Evolutionary conservation across 139 green algal species (phyloP).

Genomic region (Chlorella sp.): DNA sequence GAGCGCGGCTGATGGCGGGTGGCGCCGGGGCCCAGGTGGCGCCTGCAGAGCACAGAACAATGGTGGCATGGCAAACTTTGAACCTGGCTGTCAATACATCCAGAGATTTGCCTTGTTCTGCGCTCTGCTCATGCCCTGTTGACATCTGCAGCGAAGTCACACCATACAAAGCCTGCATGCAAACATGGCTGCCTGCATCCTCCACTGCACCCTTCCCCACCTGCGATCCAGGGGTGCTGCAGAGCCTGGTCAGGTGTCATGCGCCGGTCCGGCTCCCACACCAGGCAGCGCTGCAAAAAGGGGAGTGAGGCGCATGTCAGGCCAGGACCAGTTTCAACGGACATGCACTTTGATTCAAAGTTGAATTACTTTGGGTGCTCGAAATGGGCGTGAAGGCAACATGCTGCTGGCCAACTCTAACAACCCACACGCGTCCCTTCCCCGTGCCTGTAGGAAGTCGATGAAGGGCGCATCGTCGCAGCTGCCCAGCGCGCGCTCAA

Average conservation of each 20-base stretch:
- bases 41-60: background rate
- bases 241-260: conserved; percentile 76
- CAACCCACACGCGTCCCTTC: background rate
- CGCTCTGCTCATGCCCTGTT: too few relatives aligned
- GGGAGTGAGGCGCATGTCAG: conserved; percentile 3
- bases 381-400: background rate
- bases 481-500: conserved; percentile 14
- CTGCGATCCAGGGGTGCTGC: conserved; percentile 75
- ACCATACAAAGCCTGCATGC: background rate
- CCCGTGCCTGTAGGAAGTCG: conserved; percentile 35
- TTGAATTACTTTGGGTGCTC: background rate
- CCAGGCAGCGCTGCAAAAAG: conserved; percentile 71
- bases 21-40: background rate
- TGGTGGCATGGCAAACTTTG: background rate
- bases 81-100: background rate
- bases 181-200: background rate
- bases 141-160: too few relatives aligned
- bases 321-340: background rate
- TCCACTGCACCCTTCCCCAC: background rate
- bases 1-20: background rate
- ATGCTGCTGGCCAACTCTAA: background rate
- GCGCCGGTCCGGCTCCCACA: conserved; percentile 74
- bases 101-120: background rate
- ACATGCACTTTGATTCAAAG: background rate
- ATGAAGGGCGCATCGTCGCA: conserved; percentile 20